Conservation (phyloP, 2,329 filamentous ascomycete genomes). For the Fusarium incarnatum region DNA sequence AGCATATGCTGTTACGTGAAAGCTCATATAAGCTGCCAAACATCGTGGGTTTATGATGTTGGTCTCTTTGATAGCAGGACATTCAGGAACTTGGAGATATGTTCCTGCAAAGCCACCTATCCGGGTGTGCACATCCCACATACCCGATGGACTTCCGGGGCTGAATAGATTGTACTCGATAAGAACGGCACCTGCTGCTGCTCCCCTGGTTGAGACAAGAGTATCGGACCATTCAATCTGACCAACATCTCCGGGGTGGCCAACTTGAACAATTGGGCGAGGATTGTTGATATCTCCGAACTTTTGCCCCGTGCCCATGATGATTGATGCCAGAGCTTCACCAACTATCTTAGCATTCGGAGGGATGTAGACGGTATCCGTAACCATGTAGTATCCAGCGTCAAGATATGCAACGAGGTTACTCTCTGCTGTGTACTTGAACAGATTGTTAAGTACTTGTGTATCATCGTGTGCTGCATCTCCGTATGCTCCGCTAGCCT, state of each 20-base stretch:
- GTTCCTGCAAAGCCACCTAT: conserved; percentile 79
- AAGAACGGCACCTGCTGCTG: conserved; percentile 74
- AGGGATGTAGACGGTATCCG: conserved; percentile 63
- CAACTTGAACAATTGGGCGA: conserved; percentile 75
- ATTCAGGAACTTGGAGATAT: conserved; percentile 73
- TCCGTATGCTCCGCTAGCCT: conserved; percentile 62
- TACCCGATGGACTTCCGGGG: conserved; percentile 58
- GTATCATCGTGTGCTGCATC: conserved; percentile 83
- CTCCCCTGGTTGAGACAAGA: conserved; percentile 75
- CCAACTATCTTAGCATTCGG: conserved; percentile 68
- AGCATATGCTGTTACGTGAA: conserved; percentile 56
- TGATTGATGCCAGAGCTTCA: conserved; percentile 65
- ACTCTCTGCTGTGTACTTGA: conserved; percentile 64
- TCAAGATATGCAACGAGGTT: conserved; percentile 71
- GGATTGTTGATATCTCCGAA: conserved; percentile 70
- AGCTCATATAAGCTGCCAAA: conserved; percentile 57
- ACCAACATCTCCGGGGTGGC: conserved; percentile 70
- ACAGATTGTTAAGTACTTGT: conserved; percentile 66
- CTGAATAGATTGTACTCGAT: conserved; percentile 78
- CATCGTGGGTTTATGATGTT: conserved; percentile 49
- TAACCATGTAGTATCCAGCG: conserved; percentile 70
- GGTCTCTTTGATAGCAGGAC: conserved; percentile 63
- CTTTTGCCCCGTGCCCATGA: conserved; percentile 66
- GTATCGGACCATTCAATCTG: conserved; percentile 78
- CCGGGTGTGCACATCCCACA: conserved; percentile 84